Base-by-base conservation (phyloP, 768 basidiomycete genomes). In the Suillus sp. region DNA sequence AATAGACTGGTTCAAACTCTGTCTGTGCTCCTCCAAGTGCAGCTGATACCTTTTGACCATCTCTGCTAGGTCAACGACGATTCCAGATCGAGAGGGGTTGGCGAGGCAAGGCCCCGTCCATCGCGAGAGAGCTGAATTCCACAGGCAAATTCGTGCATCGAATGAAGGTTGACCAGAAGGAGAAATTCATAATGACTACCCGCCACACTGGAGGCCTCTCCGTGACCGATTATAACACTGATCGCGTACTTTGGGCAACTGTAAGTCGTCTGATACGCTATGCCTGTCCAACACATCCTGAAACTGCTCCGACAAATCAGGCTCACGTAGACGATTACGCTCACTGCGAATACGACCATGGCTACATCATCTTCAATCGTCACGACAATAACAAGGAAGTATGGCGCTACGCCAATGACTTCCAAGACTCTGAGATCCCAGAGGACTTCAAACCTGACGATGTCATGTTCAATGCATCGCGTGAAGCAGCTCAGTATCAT, bases 351-450 rank as follows among this genome's bases (percentile, higher is more conserved):
- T 94, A 92, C 66, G 85, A 79, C 16, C 75, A 82, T 34, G 92
- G 92, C 10, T 92, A 84, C 69, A 76, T 92, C 54, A 76, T 93
- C 54, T 90, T 92, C 70, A 88, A 92, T 68, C 83, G 88, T 35
- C 51, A 71, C 25, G 81, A 79, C 34, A 80, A 81, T 10, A 69
- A 75, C 65, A 88, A 88, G 66, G 92, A 94, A 71, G 84, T 92
- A 16, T 94, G 92, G 92, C 78, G 88, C 34, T 80, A 69, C 32
- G 68, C 78, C 7, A 67, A 76, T 4, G 76, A 79, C 42, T 74
- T 80, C 32, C 67, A 74, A 14, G 63, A 60, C 9, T 65, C 68
- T 47, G 63, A 64, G 7, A 57, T 63, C 16, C 68, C 70, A 14
- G 68, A 68, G 16, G 64, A 64, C 6, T 79, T 75, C 7, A 74